These are phyloP conservation scores for Leccinum pellstonianum DNA, from an alignment of 768 basidiomycete species.

Conservation along the genomic window DNA sequence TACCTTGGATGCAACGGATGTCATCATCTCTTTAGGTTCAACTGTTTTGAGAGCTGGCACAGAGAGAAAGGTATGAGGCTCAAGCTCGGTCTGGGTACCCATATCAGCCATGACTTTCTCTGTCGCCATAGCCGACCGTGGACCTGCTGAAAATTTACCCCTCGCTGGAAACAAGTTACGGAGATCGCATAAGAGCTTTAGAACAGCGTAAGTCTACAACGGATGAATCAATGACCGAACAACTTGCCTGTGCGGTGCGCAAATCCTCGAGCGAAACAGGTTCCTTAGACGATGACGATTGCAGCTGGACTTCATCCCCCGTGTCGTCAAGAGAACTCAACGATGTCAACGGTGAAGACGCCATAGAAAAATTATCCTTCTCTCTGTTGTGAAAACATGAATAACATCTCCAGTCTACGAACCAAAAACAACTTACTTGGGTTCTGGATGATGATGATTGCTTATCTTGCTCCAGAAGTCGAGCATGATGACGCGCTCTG, in stretches of 20 bases:
- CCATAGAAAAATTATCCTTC: slow-evolving; percentile 41
- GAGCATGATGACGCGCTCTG: slow-evolving; percentile 85
- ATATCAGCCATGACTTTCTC: slow-evolving; percentile 23
- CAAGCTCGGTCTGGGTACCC: slow-evolving; percentile 31
- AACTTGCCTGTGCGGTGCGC: slow-evolving; percentile 56
- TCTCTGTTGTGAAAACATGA: slow-evolving; percentile 12
- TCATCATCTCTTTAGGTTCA: slow-evolving; percentile 24
- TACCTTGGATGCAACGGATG: slow-evolving; percentile 24
- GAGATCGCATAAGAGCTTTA: slow-evolving; percentile 43
- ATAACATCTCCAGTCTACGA: not conserved
- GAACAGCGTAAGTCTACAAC: slow-evolving; percentile 10
- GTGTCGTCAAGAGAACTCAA: slow-evolving; percentile 69
- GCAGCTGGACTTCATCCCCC: slow-evolving; percentile 36
- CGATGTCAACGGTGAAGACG: slow-evolving; percentile 74
- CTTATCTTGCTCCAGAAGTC: slow-evolving; percentile 93
- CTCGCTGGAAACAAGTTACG: slow-evolving; percentile 22
- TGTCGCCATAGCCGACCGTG: not conserved
- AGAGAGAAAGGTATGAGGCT: slow-evolving; percentile 7
- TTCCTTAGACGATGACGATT: slow-evolving; percentile 23
- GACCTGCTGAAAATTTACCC: slow-evolving; percentile 3
- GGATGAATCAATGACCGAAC: slow-evolving; percentile 3
- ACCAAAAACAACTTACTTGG: slow-evolving; percentile 38
- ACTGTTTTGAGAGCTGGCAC: slow-evolving; percentile 11
- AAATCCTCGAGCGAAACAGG: slow-evolving; percentile 48
- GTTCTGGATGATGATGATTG: slow-evolving; percentile 39